Percentiles rank a stretch among this genome's conserved stretches.
Evolutionary conservation across 768 basidiomycete genomes (phyloP).

Genomic region (Lyophyllum atratum): DNA sequence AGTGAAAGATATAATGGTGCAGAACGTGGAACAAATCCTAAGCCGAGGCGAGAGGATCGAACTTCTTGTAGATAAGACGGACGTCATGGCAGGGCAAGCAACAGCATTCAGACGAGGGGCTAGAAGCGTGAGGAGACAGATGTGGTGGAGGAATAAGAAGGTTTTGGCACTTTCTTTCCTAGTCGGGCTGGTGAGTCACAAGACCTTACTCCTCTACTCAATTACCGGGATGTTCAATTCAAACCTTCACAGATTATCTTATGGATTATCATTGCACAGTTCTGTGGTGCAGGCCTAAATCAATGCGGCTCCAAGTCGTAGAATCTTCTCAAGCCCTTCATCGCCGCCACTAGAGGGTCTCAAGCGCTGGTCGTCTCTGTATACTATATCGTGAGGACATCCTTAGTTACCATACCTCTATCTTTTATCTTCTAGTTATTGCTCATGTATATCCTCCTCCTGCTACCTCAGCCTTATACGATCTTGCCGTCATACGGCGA

Average conservation of each 20-base stretch:
- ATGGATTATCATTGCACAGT: slow-evolving; percentile 84
- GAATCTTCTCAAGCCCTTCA: background rate
- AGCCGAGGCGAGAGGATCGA: slow-evolving; percentile 94
- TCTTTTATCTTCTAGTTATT: background rate
- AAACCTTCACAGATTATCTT: slow-evolving; percentile 56
- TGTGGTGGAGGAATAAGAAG: slow-evolving; percentile 89
- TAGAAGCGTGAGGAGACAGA: slow-evolving; percentile 75
- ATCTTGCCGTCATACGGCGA: background rate
- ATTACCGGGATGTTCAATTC: background rate
- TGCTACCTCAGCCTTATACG: background rate
- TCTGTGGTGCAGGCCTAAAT: slow-evolving; percentile 82
- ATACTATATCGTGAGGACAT: background rate
- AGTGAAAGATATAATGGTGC: slow-evolving; percentile 97
- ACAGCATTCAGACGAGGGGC: slow-evolving; percentile 92
- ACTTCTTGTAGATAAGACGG: slow-evolving; percentile 95
- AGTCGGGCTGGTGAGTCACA: slow-evolving; percentile 63
- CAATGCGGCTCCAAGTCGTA: slow-evolving; percentile 50
- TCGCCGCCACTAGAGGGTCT: background rate
- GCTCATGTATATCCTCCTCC: background rate
- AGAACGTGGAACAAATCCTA: slow-evolving; percentile 96
- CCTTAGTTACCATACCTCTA: background rate
- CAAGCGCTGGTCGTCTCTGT: background rate
- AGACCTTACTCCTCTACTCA: slow-evolving; percentile 1
- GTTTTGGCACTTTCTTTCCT: slow-evolving; percentile 65
- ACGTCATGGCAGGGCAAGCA: slow-evolving; percentile 91